Percentiles rank a stretch among this genome's conserved stretches.
These are phyloP conservation scores for Dryadomyces quercivorus DNA, from an alignment of 2,329 filamentous ascomycete genomes.

Conservation along the genomic window DNA sequence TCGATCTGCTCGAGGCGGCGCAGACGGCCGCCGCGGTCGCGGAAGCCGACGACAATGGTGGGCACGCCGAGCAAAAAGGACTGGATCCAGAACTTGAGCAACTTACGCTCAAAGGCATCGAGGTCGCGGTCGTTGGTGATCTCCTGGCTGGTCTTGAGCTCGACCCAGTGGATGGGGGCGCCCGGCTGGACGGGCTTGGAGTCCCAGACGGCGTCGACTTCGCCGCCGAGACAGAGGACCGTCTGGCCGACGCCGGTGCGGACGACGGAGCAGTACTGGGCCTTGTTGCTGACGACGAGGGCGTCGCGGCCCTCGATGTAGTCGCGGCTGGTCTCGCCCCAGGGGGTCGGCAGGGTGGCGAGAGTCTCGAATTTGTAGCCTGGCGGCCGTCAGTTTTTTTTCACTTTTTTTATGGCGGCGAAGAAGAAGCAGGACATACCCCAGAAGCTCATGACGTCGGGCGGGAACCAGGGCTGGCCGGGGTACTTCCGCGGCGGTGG, in stretches of 20 bases:
- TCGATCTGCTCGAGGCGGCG: slow-evolving; percentile 64
- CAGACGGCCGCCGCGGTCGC: slow-evolving; percentile 60
- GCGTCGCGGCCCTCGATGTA: slow-evolving; percentile 67
- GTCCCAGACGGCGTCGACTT: slow-evolving; percentile 91
- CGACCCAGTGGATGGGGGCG: slow-evolving; percentile 77
- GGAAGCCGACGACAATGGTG: slow-evolving; percentile 83
- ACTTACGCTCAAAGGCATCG: slow-evolving; percentile 72
- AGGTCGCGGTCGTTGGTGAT: slow-evolving; percentile 56
- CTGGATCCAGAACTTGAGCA: slow-evolving; percentile 94
- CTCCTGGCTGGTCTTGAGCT: slow-evolving; percentile 80
- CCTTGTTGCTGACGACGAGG: slow-evolving; percentile 70
- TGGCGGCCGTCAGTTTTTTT: slow-evolving; percentile 23
- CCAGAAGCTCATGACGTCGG: slow-evolving; percentile 87
- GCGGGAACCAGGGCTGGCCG: slow-evolving; percentile 28
- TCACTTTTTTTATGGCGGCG: no score
- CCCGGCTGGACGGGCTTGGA: slow-evolving; percentile 55
- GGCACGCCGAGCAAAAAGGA: slow-evolving; percentile 89
- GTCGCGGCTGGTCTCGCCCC: slow-evolving; percentile 59
- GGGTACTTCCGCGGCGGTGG: slow-evolving; percentile 18
- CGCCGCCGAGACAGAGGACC: slow-evolving; percentile 71
- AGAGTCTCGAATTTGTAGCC: slow-evolving; percentile 96
- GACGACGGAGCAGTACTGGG: slow-evolving; percentile 92
- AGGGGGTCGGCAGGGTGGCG: slow-evolving; percentile 60
- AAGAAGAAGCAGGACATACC: slow-evolving; percentile 38
- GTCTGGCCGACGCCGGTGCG: slow-evolving; percentile 72